Conservation (phyloP, 192 early-diverging fungal genomes). For the Jimgerdemannia lactiflua region DNA sequence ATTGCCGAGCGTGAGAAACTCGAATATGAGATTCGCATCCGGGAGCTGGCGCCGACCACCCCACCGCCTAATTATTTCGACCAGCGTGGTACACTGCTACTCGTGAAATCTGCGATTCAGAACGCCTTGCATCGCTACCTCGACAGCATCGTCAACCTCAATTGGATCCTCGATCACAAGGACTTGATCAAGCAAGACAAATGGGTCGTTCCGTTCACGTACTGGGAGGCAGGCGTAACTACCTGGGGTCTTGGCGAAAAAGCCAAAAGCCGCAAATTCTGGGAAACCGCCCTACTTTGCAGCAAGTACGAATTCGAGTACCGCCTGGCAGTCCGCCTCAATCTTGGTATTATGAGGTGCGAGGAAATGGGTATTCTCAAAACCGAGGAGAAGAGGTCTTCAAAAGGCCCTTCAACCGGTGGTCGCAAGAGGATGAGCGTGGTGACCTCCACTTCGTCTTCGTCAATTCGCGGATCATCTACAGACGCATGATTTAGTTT, state of each 20-base stretch:
- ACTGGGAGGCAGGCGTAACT: conserved; percentile 51
- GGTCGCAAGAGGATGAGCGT: conserved; percentile 25
- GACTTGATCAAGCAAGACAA: conserved; percentile 38
- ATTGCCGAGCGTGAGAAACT: conserved; percentile 15
- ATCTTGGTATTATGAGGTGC: conserved; percentile 26
- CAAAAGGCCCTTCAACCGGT: conserved; percentile 15
- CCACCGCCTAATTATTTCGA: conserved; percentile 31
- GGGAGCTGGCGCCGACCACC: conserved; percentile 26
- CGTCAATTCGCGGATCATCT: too few species aligned
- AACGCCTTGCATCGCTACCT: conserved; percentile 35
- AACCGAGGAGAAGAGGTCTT: conserved; percentile 4
- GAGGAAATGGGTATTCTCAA: conserved; percentile 31
- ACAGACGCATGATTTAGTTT: too few species aligned
- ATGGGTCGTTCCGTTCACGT: conserved; percentile 50
- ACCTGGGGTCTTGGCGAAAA: conserved; percentile 40
- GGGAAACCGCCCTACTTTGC: conserved; percentile 43
- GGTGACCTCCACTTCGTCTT: background rate
- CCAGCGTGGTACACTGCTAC: conserved; percentile 35
- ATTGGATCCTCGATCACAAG: conserved; percentile 46
- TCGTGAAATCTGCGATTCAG: conserved; percentile 46
- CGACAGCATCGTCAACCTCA: conserved; percentile 35
- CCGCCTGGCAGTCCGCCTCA: conserved; percentile 28
- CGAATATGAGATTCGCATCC: conserved; percentile 26
- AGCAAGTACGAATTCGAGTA: conserved; percentile 56
- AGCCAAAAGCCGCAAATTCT: conserved; percentile 32